Evolutionary conservation across 1,139 yeast genomes (phyloP).

Genomic region (Meyerozyma athensensis): DNA sequence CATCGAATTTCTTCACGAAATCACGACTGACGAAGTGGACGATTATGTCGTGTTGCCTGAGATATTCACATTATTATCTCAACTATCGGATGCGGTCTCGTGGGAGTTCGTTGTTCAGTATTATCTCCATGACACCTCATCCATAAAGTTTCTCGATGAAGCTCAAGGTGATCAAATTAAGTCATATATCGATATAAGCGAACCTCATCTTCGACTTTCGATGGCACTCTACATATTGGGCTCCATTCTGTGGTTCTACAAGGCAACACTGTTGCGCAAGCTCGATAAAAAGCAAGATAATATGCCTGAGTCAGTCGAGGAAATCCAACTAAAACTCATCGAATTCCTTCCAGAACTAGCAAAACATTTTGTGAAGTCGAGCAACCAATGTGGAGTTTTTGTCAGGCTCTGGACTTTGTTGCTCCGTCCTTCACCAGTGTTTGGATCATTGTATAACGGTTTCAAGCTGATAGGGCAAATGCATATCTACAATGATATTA

Average conservation of each 20-base stretch:
- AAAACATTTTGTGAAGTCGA: conserved; percentile 18
- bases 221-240: conserved; percentile 17
- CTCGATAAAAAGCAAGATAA: conserved; percentile 14
- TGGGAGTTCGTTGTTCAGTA: conserved; percentile 38
- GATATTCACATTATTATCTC: conserved; percentile 9
- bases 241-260: conserved; percentile 27
- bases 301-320: conserved; percentile 14
- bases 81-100: conserved; percentile 14
- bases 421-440: conserved; percentile 14
- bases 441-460: conserved; percentile 17
- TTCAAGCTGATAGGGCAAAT: conserved; percentile 23
- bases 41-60: conserved; percentile 6
- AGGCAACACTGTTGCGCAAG: conserved; percentile 12
- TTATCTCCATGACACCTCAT: conserved; percentile 38
- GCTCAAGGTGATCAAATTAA: conserved; percentile 19
- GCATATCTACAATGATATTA: conserved; percentile 24
- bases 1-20: conserved; percentile 16
- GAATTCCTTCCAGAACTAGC: conserved; percentile 22
- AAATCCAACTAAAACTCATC: conserved; percentile 17
- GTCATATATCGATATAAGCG: conserved; percentile 9
- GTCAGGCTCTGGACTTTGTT: conserved; percentile 29
- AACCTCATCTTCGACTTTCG: conserved; percentile 10
- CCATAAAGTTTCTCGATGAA: conserved; percentile 20
- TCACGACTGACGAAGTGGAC: conserved; percentile 8
- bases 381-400: conserved; percentile 18